Evolutionary conservation across 129 eudicot species (phyloP).

Genomic region (carrot (Daucus carota)): DH1_v3.0 NC_030383.2:54733001-54733500

Average conservation of each 20-base stretch:
- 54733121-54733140: conserved; percentile 16
- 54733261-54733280: not conserved
- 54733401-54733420: no score
- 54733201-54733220: not conserved
- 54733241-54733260: not conserved
- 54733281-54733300: not conserved
- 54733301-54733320: not conserved
- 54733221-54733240: not conserved
- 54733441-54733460: not conserved
- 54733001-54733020: conserved; percentile 50
- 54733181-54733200: conserved; percentile 9
- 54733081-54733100: conserved; percentile 11
- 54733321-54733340: not conserved
- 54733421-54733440: not conserved
- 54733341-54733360: not conserved
- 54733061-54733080: conserved; percentile 16
- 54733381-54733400: not conserved
- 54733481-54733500: not conserved
- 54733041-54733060: conserved; percentile 36
- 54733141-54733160: conserved; percentile 16
- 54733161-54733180: not conserved
- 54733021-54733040: conserved; percentile 52
- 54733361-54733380: no score
- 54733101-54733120: conserved; percentile 23
- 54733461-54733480: not conserved